Conservation (phyloP, 2,329 filamentous ascomycete species). For the Cytospora mali region DNA sequence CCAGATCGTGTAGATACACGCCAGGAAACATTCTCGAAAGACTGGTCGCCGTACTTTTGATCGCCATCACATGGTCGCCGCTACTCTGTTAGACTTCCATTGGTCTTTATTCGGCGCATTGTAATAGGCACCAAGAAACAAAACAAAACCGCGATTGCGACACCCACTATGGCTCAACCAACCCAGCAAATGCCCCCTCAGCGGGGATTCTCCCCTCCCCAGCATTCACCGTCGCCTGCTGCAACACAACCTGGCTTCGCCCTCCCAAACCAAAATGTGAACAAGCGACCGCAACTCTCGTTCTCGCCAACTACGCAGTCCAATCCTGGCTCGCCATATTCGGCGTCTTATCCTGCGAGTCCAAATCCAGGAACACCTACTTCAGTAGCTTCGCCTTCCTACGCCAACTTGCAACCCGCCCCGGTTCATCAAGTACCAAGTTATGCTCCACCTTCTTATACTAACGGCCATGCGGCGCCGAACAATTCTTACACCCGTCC, state of each 20-base stretch:
- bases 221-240: conserved; percentile 63
- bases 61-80: background rate
- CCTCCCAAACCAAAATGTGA: conserved; percentile 41
- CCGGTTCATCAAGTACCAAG: conserved; percentile 35
- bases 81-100: background rate
- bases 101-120: background rate
- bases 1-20: background rate
- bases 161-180: conserved; percentile 30
- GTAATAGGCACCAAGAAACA: background rate
- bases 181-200: conserved; percentile 46
- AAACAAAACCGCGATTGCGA: background rate
- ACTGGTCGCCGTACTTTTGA: background rate
- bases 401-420: conserved; percentile 34
- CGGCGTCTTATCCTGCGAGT: conserved; percentile 20
- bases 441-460: conserved; percentile 29
- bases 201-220: conserved; percentile 64
- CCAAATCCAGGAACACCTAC: conserved; percentile 25
- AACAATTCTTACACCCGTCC: conserved; percentile 29
- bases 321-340: conserved; percentile 18
- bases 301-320: conserved; percentile 18
- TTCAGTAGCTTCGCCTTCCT: conserved; percentile 42
- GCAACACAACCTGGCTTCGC: conserved; percentile 56
- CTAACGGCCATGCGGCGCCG: conserved; percentile 33
- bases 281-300: background rate
- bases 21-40: background rate